A percentile compares a stretch with the other conserved stretches of the same genome.
These are phyloP conservation scores for Exophiala bonariae DNA, from an alignment of 2,329 filamentous ascomycete species.

Conservation along the genomic window DNA sequence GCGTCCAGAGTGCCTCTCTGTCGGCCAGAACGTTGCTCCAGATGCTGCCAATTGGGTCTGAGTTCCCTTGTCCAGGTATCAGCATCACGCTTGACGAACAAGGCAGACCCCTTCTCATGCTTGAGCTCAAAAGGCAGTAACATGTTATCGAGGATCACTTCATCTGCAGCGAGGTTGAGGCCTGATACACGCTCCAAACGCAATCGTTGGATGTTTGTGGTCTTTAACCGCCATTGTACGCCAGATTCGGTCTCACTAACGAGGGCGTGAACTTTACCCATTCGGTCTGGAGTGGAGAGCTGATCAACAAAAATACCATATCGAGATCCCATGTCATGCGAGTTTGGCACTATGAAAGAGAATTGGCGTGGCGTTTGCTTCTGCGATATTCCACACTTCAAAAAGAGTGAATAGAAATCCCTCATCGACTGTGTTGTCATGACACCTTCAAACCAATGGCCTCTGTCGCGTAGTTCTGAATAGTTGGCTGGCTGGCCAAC, in stretches of 20 bases:
- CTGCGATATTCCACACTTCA: slow-evolving; percentile 25
- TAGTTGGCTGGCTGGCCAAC: slow-evolving; percentile 46
- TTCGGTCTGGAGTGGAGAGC: slow-evolving; percentile 50
- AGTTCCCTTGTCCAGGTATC: slow-evolving; percentile 28
- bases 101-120: slow-evolving; percentile 16
- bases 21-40: slow-evolving; percentile 40
- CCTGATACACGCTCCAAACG: slow-evolving; percentile 28
- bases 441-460: slow-evolving; percentile 57
- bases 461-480: slow-evolving; percentile 49
- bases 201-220: slow-evolving; percentile 46
- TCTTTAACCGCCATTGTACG: slow-evolving; percentile 40
- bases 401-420: slow-evolving; percentile 47
- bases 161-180: slow-evolving; percentile 8
- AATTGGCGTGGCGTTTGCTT: slow-evolving; percentile 39
- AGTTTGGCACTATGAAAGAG: slow-evolving; percentile 51
- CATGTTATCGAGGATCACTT: slow-evolving; percentile 18
- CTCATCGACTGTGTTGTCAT: slow-evolving; percentile 53
- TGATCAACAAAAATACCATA: slow-evolving; percentile 53
- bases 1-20: slow-evolving; percentile 57
- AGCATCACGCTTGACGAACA: slow-evolving; percentile 28
- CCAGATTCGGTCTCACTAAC: neutral
- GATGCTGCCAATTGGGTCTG: slow-evolving; percentile 29
- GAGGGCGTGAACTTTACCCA: slow-evolving; percentile 50
- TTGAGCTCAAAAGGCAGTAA: slow-evolving; percentile 22
- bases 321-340: slow-evolving; percentile 54